Base-by-base conservation (phyloP, 192 early-diverging fungal species). In the Dimargaris cristalligena region DNA sequence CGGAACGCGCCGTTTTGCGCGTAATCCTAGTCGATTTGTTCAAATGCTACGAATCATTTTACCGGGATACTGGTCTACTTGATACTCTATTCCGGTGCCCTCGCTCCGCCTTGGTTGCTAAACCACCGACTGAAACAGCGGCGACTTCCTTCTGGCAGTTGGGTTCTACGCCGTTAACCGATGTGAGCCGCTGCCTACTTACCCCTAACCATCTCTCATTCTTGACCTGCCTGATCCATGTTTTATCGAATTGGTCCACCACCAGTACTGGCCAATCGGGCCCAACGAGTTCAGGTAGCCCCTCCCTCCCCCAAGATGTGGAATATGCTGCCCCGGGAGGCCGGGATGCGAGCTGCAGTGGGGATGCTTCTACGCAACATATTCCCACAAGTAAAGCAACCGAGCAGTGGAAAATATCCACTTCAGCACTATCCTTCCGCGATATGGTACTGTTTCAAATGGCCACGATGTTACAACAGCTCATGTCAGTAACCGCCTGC, bases 391-490 rank as follows among this genome's bases (percentile, higher is more conserved):
- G n/a, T n/a, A n/a, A n/a, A n/a, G n/a, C n/a, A n/a, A n/a, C n/a
- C n/a, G n/a, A n/a, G n/a, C n/a, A n/a, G n/a, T n/a, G n/a, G n/a
- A n/a, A n/a, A n/a, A n/a, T n/a, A n/a, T n/a, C n/a, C n/a, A n/a
- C n/a, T n/a, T 47, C 46, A 18, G 25, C 46, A 18, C 46, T 22
- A 6, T 47, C 46, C 46, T 47, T 47, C 46, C 46, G 46, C n/a
- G 46, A 47, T 47, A 47, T 25, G 46, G 25, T 47, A 3, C 46
- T 47, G 20, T 47, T 22, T 25, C 46, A 47, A 25, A 1, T 25
- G 46, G 46, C 46, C 25, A 47, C 46, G n/a, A 47, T 47, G 46
- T 47, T 47, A 18, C 20, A 47, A 25, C 46, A 47, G 25, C 46
- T 47, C 46, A 3, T 47, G 46, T 22, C 25, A 25, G 46, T 47